Evolutionary conservation across 345 rosid genomes (phyloP).

Genomic region (Theobroma cacao): DNA sequence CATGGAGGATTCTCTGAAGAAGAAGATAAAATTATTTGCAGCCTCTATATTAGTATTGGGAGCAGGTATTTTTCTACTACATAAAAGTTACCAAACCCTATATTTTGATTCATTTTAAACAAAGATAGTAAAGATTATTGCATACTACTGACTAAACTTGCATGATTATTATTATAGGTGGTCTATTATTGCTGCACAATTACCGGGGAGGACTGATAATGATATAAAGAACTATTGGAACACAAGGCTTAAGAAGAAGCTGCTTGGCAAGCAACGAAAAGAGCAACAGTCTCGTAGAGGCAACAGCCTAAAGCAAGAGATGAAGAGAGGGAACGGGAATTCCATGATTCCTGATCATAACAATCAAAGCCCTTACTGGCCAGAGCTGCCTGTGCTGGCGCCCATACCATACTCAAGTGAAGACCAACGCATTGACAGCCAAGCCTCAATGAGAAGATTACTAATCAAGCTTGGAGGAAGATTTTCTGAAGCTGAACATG

Average conservation of each 20-base stretch:
- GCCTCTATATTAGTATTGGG: conserved; percentile 54
- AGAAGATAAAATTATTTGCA: conserved; percentile 56
- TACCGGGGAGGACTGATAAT: conserved; percentile 66
- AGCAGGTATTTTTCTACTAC: conserved; percentile 64
- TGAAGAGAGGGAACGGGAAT: conserved; percentile 26
- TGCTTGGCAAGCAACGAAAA: conserved; percentile 40
- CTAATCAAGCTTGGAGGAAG: conserved; percentile 64
- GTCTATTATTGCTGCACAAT: conserved; percentile 60
- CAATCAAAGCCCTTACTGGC: conserved; percentile 40
- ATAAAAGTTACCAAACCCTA: conserved; percentile 17
- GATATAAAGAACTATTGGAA: conserved; percentile 73
- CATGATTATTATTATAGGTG: conserved; percentile 30
- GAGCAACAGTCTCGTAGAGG: conserved; percentile 34
- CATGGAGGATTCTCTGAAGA: conserved; percentile 71
- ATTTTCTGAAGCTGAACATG: conserved; percentile 31
- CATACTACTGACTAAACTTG: background rate
- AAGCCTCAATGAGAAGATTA: conserved; percentile 46
- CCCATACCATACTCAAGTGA: conserved; percentile 34
- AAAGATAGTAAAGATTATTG: too few relatives aligned
- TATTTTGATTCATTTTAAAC: background rate
- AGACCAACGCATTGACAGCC: conserved; percentile 37
- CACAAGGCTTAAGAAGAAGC: conserved; percentile 61
- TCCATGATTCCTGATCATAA: conserved; percentile 17
- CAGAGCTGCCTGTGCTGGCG: conserved; percentile 39
- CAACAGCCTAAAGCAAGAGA: conserved; percentile 29